Conservation (phyloP, 2,329 filamentous ascomycete genomes). For the Delphinella strobiligena region DNA sequence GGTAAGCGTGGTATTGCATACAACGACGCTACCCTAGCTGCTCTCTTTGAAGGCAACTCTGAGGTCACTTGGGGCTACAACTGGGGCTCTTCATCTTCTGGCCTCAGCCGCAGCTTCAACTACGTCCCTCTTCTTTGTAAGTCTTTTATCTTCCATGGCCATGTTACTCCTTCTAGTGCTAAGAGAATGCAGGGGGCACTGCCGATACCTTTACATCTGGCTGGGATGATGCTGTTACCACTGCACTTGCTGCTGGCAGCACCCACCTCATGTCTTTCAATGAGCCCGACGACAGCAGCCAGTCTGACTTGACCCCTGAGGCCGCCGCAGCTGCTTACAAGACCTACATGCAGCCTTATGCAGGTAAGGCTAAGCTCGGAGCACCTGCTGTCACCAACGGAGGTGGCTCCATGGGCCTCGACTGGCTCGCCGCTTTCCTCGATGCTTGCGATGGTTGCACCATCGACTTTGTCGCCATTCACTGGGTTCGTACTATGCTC, state of each 20-base stretch:
- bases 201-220: constrained; percentile 28
- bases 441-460: constrained; percentile 40
- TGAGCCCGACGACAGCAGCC: constrained; percentile 52
- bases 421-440: constrained; percentile 45
- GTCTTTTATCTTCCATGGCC: too few species aligned
- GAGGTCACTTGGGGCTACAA: constrained; percentile 54
- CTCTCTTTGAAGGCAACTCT: constrained; percentile 34
- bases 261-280: constrained; percentile 56
- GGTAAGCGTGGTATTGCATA: constrained; percentile 58
- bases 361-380: constrained; percentile 42
- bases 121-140: constrained; percentile 57
- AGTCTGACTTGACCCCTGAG: constrained; percentile 45
- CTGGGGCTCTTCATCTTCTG: constrained; percentile 44
- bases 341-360: constrained; percentile 43
- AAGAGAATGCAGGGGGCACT: too few species aligned
- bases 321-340: constrained; percentile 43
- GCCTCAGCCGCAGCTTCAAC: constrained; percentile 31
- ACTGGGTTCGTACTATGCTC: too few species aligned
- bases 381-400: constrained; percentile 53
- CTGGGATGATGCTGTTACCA: constrained; percentile 41
- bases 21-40: constrained; percentile 46
- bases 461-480: constrained; percentile 49
- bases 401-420: constrained; percentile 38
- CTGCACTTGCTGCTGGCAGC: constrained; percentile 42
- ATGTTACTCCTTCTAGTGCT: too few species aligned